phyloP scores from a whole-genome alignment of 73 alveolate species.

The Tetrahymena malaccensis region DNA sequence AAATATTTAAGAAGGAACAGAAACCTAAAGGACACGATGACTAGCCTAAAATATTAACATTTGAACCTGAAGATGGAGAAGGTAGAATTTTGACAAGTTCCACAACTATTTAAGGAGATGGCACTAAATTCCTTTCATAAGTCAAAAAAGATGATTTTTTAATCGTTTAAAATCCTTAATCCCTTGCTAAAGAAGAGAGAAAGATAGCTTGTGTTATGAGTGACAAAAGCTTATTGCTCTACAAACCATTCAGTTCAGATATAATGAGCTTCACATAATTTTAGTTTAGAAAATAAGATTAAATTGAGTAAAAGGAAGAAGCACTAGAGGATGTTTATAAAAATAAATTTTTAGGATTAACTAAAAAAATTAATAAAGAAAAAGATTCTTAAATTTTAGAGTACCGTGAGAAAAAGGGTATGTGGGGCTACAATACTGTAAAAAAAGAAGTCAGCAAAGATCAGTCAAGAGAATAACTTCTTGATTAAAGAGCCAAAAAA shows the following conservation, averaged over 20 bases:
- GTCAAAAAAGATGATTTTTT: constrained; percentile 29
- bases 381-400: constrained; percentile 10
- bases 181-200: constrained; percentile 27
- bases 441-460: constrained; percentile 15
- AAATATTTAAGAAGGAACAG: constrained; percentile 11
- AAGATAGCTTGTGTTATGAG: constrained; percentile 13
- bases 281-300: constrained; percentile 15
- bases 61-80: constrained; percentile 20
- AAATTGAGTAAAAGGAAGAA: constrained; percentile 21
- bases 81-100: constrained; percentile 28
- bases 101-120: constrained; percentile 37
- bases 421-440: constrained; percentile 44
- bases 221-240: constrained; percentile 4
- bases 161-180: constrained; percentile 2
- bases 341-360: constrained; percentile 16
- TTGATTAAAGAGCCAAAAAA: constrained; percentile 4
- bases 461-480: constrained; percentile 27
- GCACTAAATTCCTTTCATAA: constrained; percentile 11
- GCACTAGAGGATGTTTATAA: constrained; percentile 30
- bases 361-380: constrained; percentile 16
- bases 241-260: constrained; percentile 23
- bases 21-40: constrained; percentile 18
- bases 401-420: constrained; percentile 34
- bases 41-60: constrained; percentile 1
- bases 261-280: constrained; percentile 4